phyloP scores from a whole-genome alignment of 345 rosid species.

The Aethionema arabicum region DNA sequence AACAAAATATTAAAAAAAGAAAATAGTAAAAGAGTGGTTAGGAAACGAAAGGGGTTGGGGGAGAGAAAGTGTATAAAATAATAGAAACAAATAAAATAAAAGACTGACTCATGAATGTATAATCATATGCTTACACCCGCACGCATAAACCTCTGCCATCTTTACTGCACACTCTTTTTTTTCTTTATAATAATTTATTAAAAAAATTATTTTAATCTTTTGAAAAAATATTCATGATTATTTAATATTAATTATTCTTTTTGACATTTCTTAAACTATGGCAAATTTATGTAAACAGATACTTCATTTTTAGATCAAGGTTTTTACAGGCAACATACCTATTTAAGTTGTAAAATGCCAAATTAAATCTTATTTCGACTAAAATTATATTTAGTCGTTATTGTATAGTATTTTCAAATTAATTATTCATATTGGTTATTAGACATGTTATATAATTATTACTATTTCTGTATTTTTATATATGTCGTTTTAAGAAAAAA shows the following conservation, averaged over 20 bases:
- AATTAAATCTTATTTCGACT: too few relatives aligned
- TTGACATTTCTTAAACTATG: conserved; percentile 28
- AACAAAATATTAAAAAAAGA: conserved; percentile 1
- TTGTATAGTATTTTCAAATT: too few relatives aligned
- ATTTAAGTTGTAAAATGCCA: too few relatives aligned
- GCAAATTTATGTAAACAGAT: too few relatives aligned
- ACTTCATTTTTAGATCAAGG: too few relatives aligned
- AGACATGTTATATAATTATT: too few relatives aligned
- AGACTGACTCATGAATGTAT: conserved; percentile 38
- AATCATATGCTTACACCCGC: conserved; percentile 41
- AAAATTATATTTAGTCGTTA: too few relatives aligned
- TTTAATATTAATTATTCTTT: conserved; percentile 8
- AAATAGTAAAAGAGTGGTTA: background rate
- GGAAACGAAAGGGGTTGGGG: conserved; percentile 20
- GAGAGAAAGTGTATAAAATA: conserved; percentile 34
- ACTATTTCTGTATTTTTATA: too few relatives aligned
- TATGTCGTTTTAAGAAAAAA: too few relatives aligned
- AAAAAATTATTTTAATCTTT: conserved; percentile 21
- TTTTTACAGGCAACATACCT: too few relatives aligned
- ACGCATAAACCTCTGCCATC: conserved; percentile 42
- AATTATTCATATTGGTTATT: too few relatives aligned
- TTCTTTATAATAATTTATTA: background rate
- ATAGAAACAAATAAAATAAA: background rate
- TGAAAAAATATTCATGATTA: conserved; percentile 14
- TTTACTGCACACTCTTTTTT: conserved; percentile 41